Conservation (phyloP, 75 land plant species). For the Ceratopteris richardii region DNA sequence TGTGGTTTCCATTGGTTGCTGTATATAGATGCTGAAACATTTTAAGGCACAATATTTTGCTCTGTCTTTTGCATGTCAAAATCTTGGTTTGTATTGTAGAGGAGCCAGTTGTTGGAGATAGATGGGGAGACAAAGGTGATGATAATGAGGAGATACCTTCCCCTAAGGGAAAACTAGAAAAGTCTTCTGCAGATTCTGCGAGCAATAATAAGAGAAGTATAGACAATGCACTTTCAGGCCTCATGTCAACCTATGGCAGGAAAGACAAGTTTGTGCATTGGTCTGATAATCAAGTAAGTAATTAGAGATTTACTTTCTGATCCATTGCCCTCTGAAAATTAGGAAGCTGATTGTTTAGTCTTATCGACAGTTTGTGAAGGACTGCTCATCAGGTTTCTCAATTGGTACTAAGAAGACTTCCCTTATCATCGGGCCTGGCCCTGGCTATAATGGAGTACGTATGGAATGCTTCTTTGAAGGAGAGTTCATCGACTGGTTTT, state of each 20-base stretch:
- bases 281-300: conserved; percentile 55
- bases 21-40: no score
- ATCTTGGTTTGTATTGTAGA: no score
- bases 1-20: no score
- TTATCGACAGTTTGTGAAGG: conserved; percentile 28
- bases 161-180: no score
- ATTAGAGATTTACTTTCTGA: background rate
- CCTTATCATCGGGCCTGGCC: conserved; percentile 68
- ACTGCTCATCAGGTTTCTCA: conserved; percentile 37
- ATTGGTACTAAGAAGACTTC: conserved; percentile 39
- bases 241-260: conserved; percentile 48
- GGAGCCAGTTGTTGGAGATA: background rate
- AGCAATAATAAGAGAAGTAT: background rate
- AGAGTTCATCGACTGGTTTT: conserved; percentile 6
- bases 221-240: conserved; percentile 47
- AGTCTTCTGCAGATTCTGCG: no score
- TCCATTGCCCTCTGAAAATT: background rate
- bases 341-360: background rate
- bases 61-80: no score
- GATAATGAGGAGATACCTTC: no score
- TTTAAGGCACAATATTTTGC: no score
- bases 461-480: background rate
- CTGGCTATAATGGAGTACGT: conserved; percentile 71
- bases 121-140: conserved; percentile 1
- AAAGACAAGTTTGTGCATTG: conserved; percentile 53